Evolutionary conservation across 1,284 basidiomycete genomes (phyloP), one percentile per base, ranked within the genome.

Genomic region (Malassezia japonica): DNA sequence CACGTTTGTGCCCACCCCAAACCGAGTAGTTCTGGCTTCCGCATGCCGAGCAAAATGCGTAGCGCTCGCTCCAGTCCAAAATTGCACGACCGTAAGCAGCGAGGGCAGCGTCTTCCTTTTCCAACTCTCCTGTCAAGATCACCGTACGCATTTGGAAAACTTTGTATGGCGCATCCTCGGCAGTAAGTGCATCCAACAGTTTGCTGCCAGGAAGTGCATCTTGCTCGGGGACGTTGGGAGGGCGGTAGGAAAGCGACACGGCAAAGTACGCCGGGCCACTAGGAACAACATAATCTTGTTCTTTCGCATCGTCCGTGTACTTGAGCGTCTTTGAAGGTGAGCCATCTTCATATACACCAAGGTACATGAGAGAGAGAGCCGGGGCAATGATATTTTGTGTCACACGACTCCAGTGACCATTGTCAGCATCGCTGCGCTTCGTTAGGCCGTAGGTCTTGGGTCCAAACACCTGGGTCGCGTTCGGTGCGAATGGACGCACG

Each of bases 1-100:
- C 79, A 4, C 90, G 76, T 75, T 98, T 98, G 88, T 90, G 96
- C 0, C 92, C 92, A 4, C 83, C 88, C 90, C 91, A 96, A 57
- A 88, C 78, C 1, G 87, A 86, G 70, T 90, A 87, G 1, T 84
- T 82, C 3, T 79, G 79, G 0, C 83, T 80, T 1, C 89, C 87
- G 72, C 92, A 96, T 0, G 80, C 83, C 1, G 90, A 80, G 70
- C 92, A 98, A 75, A 86, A 94, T 83, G 87, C 63, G 34, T 61
- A 54, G 1, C 67, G 50, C 46, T 70, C 67, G 47, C 69, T 70
- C 69, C 69, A 72, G 40, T 72, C 69, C 32, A 72, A 20, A 32
- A 72, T 38, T 3, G 51, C 55, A 35, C 68, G 62, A 4, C 66
- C 60, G 28, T 65, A 58, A 0, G 68, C 65, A 1, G 70, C 57